A percentile compares a stretch with the other conserved stretches of the same genome.
Conservation (phyloP, 164 flowering plant genomes). For the Paratinospora sagittata region DNA sequence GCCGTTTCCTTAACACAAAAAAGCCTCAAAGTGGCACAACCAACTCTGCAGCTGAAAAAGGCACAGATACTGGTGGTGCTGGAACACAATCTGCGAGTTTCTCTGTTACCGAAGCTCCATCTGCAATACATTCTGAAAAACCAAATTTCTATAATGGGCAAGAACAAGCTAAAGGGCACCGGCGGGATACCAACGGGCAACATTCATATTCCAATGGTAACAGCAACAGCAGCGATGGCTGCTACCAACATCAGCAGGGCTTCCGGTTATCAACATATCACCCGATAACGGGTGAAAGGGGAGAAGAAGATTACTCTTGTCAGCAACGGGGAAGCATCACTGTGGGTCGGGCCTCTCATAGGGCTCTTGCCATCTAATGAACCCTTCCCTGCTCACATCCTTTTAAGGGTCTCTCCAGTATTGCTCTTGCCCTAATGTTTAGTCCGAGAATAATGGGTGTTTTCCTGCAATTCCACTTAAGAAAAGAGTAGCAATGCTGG, state of each 20-base stretch:
- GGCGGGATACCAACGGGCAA: conserved; percentile 13
- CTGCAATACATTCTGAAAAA: conserved; percentile 23
- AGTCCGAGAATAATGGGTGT: too few relatives aligned
- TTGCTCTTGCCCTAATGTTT: not conserved
- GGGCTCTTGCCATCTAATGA: conserved; percentile 58
- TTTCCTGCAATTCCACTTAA: not conserved
- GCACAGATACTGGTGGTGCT: conserved; percentile 20
- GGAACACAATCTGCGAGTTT: conserved; percentile 33
- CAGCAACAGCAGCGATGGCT: conserved; percentile 25
- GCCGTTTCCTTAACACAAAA: conserved; percentile 79
- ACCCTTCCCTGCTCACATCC: conserved; percentile 4
- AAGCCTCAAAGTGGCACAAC: conserved; percentile 35
- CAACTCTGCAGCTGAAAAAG: conserved; percentile 23
- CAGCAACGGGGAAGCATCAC: conserved; percentile 51
- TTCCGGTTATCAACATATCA: conserved; percentile 27
- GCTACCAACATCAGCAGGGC: conserved; percentile 28
- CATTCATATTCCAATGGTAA: conserved; percentile 19
- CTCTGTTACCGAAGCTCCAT: conserved; percentile 18
- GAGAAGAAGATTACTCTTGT: conserved; percentile 40
- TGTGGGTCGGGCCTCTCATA: conserved; percentile 37
- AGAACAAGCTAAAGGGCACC: conserved; percentile 24
- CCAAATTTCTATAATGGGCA: conserved; percentile 28
- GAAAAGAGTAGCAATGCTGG: conserved; percentile 17
- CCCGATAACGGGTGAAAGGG: conserved; percentile 24
- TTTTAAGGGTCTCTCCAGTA: not conserved